Conservation (phyloP, 495 filamentous ascomycete genomes). For the Podospora pseudocomata region DNA sequence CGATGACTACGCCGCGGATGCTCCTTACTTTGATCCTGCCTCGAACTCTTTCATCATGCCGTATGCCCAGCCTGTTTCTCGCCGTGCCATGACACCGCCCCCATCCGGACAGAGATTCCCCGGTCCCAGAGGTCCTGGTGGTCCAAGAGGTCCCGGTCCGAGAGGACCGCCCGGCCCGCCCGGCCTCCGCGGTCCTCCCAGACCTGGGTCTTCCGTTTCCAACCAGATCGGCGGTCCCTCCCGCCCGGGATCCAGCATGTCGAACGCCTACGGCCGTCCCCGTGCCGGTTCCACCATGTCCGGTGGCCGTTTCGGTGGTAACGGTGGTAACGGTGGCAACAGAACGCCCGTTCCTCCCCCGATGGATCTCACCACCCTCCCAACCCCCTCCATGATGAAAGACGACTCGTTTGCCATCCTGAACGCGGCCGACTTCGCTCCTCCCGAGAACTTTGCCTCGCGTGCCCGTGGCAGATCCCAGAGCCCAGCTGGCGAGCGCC, state of each 20-base stretch:
- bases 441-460: slow-evolving; percentile 65
- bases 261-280: slow-evolving; percentile 50
- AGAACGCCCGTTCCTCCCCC: slow-evolving; percentile 70
- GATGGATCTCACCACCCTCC: slow-evolving; percentile 66
- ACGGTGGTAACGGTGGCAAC: slow-evolving; percentile 29
- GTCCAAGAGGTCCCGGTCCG: slow-evolving; percentile 10
- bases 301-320: slow-evolving; percentile 32
- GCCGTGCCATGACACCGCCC: slow-evolving; percentile 96
- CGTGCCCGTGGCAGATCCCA: slow-evolving; percentile 70
- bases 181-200: slow-evolving; percentile 36
- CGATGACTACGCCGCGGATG: slow-evolving; percentile 57
- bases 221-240: slow-evolving; percentile 35
- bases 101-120: slow-evolving; percentile 71
- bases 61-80: slow-evolving; percentile 75
- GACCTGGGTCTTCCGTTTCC: slow-evolving; percentile 45
- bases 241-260: slow-evolving; percentile 66
- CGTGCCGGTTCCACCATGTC: slow-evolving; percentile 40
- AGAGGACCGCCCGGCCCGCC: slow-evolving; percentile 26
- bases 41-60: slow-evolving; percentile 71
- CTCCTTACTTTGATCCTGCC: slow-evolving; percentile 69
- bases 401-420: slow-evolving; percentile 74
- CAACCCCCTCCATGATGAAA: slow-evolving; percentile 79
- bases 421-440: slow-evolving; percentile 79
- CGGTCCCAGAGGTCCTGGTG: slow-evolving; percentile 33
- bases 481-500: slow-evolving; percentile 70